Conservation (phyloP, 2,329 filamentous ascomycete species). For the Ceratocystis cubensis region DNA sequence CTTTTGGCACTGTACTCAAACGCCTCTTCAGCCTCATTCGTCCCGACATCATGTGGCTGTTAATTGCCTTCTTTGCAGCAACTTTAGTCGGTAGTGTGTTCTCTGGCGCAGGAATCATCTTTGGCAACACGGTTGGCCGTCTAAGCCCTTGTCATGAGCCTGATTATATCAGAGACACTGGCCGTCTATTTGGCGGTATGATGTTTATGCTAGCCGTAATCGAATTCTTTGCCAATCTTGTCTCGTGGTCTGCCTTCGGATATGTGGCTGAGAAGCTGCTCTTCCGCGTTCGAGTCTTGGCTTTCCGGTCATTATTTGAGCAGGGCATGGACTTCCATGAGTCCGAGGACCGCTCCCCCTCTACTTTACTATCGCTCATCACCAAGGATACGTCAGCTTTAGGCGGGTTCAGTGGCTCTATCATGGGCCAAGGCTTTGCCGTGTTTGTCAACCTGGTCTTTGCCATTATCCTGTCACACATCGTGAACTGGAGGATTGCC, state of each 20-base stretch:
- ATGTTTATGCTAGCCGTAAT: constrained; percentile 42
- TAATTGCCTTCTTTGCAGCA: constrained; percentile 33
- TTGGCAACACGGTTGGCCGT: constrained; percentile 32
- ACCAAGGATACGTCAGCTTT: constrained; percentile 56
- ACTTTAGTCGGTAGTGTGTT: constrained; percentile 45
- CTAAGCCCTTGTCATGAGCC: constrained; percentile 37
- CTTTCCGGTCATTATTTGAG: constrained; percentile 51
- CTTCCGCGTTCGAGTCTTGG: constrained; percentile 49
- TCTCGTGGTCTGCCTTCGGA: constrained; percentile 41
- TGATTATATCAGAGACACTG: constrained; percentile 29
- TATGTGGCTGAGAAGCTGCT: constrained; percentile 48
- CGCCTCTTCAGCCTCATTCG: constrained; percentile 30
- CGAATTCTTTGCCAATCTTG: constrained; percentile 41
- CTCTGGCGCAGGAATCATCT: constrained; percentile 41
- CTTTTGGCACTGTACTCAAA: constrained; percentile 31
- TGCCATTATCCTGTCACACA: constrained; percentile 55
- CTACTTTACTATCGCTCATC: constrained; percentile 51
- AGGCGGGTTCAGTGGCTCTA: constrained; percentile 56
- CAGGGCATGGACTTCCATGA: constrained; percentile 63
- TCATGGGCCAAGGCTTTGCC: constrained; percentile 56
- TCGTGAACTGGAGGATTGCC: constrained; percentile 65
- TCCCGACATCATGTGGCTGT: constrained; percentile 31
- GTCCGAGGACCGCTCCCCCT: constrained; percentile 48
- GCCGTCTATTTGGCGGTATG: constrained; percentile 42
- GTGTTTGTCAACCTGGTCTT: constrained; percentile 55